These are phyloP conservation scores for Dunaliella primolecta DNA, from an alignment of 139 green algal species.

Conservation along the genomic window DNA sequence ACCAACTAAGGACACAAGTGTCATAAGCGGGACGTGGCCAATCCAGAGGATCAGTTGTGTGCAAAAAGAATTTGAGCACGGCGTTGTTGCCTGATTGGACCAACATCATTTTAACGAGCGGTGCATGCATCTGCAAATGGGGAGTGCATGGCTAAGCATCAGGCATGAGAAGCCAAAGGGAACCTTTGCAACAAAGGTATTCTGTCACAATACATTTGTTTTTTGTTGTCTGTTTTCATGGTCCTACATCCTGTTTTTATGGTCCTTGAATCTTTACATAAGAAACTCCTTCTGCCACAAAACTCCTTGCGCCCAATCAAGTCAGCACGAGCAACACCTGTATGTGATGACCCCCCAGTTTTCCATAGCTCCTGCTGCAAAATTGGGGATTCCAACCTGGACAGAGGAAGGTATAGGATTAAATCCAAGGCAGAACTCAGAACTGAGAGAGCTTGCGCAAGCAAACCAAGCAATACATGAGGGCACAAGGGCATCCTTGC, in stretches of 20 bases:
- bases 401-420: neutral
- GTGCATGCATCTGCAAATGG: neutral
- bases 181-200: no score
- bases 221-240: no score
- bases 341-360: conserved; percentile 85
- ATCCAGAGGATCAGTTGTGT: neutral
- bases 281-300: no score
- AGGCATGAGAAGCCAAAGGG: no score
- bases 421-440: neutral
- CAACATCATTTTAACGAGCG: neutral
- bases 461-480: no score
- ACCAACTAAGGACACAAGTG: neutral
- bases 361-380: conserved; percentile 92
- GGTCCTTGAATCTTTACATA: no score
- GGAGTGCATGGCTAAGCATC: neutral
- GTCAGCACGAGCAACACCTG: no score
- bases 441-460: neutral
- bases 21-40: neutral
- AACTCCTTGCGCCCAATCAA: no score
- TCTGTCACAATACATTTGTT: no score
- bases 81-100: neutral
- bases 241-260: no score
- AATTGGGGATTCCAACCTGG: conserved; percentile 84
- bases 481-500: no score
- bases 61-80: neutral